Evolutionary conservation across 1,284 basidiomycete species (phyloP), one percentile per base, ranked within the genome.

Genomic region (Fereydounia khargensis): DNA sequence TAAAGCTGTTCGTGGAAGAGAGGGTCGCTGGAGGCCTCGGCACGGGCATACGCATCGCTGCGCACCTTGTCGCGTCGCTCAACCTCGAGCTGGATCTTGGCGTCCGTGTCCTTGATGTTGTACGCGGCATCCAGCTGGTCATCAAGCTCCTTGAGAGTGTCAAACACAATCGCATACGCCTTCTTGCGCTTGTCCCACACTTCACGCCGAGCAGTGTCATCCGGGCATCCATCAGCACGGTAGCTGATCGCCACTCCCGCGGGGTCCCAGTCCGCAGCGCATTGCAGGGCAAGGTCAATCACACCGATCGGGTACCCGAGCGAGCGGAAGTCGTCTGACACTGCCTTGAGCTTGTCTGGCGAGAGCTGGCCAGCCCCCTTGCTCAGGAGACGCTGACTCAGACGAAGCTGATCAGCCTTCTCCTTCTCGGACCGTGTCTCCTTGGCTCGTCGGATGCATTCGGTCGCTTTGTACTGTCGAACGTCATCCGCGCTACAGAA

Each of bases 401-500:
- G 31, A 16, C 34, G 46, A 47, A 54, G 52, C 25, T 49, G 44
- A 30, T 47, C 56, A 28, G 35, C 32, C 37, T 49, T 39, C 19
- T 50, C 40, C 28, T 58, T 62, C 86, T 82, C 39, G 68, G 85
- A 87, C 38, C 82, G 81, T 13, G 87, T 85, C 73, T 92, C 89
- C 36, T 87, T 85, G 19, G 95, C 91, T 65, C 88, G 87, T 6
- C 91, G 86, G 34, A 96, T 82, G 63, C 87, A 89, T 78, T 99
- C 95, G 72, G 90, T 87, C 1, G 94, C 94, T 87, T 98, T 98
- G 81, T 98, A 97, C 38, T 96, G 79, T 80, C 96, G 88, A 33
- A 98, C 95, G 78, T 99, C 95, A 70, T 96, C 95, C 0, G 94
- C 87, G 67, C 90, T 92, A 77, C 92, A 97, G 82, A 98, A 98